Conservation (phyloP, 148 eudicot species). For the Fallopia convolvulus region DNA sequence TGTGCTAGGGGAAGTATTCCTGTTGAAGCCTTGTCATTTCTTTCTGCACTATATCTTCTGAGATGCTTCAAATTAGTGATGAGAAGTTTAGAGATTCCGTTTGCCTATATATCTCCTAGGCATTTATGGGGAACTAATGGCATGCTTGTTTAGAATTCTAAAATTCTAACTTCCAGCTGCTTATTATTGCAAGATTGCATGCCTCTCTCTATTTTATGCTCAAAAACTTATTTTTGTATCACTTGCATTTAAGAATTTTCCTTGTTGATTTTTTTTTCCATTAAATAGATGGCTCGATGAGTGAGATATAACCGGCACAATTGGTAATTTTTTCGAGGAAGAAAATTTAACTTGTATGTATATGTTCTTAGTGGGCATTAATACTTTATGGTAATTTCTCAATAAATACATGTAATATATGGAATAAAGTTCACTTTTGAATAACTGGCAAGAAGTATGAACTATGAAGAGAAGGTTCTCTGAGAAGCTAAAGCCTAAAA, state of each 20-base stretch:
- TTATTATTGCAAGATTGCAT: not conserved
- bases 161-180: not conserved
- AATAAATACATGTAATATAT: not conserved
- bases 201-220: not conserved
- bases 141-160: not conserved
- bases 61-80: not conserved
- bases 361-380: not conserved
- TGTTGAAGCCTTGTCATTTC: not conserved
- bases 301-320: not conserved
- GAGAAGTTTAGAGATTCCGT: not conserved
- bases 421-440: not conserved
- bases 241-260: not conserved
- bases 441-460: not conserved
- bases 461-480: not conserved
- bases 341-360: not conserved
- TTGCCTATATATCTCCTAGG: not conserved
- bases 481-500: not conserved
- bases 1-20: not conserved
- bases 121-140: not conserved
- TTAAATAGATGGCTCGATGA: not conserved
- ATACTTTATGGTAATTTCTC: not conserved
- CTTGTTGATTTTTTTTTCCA: not conserved
- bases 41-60: not conserved
- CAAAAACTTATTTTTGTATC: not conserved
- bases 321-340: not conserved